phyloP scores from a whole-genome alignment of 1,139 yeast species.

The Nadsonia starkeyi-henricii region DNA sequence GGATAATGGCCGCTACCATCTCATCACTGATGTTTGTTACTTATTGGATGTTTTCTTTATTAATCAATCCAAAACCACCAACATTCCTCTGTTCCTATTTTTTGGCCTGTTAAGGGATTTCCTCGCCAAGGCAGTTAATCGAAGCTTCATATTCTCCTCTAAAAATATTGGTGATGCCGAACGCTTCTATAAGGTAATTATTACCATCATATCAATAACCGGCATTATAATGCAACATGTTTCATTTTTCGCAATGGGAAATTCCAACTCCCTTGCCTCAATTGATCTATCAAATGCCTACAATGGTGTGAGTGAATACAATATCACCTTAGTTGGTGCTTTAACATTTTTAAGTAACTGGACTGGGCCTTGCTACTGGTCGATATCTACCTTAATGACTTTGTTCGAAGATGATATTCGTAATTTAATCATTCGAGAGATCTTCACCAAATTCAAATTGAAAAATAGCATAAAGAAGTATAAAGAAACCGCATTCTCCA shows the following conservation, averaged over 20 bases:
- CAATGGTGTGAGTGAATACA: conserved; percentile 65
- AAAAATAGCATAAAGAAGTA: conserved; percentile 10
- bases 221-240: conserved; percentile 45
- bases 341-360: conserved; percentile 73
- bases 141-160: conserved; percentile 10
- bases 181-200: conserved; percentile 12
- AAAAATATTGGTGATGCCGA: conserved; percentile 3
- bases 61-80: conserved; percentile 53
- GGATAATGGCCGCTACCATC: background rate
- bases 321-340: conserved; percentile 58
- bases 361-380: conserved; percentile 78
- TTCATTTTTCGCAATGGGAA: conserved; percentile 77
- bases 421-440: background rate
- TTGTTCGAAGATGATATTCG: conserved; percentile 26
- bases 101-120: conserved; percentile 25
- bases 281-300: conserved; percentile 85
- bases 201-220: conserved; percentile 16
- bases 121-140: conserved; percentile 12
- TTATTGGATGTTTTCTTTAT: conserved; percentile 39
- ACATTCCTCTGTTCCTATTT: conserved; percentile 55
- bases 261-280: conserved; percentile 83
- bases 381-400: conserved; percentile 38
- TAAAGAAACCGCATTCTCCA: conserved; percentile 17
- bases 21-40: conserved; percentile 3
- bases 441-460: conserved; percentile 6